These are phyloP conservation scores for Globisporangium nagaii DNA, from an alignment of 352 stramenopile species.

Conservation along the genomic window DNA sequence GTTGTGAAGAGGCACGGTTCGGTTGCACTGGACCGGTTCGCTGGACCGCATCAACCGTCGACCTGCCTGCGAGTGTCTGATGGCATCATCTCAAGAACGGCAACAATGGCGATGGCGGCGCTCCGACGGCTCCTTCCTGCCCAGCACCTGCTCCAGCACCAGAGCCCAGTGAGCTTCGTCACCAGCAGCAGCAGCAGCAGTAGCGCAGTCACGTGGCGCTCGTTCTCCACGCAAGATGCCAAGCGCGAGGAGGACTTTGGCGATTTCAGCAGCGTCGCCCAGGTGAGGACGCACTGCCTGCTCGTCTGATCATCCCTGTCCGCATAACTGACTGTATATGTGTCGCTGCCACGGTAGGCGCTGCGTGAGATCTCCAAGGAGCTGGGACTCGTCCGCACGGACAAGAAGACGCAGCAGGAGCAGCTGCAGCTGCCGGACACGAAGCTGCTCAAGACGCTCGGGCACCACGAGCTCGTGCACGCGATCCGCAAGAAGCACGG, in stretches of 20 bases:
- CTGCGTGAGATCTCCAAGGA: slow-evolving; percentile 53
- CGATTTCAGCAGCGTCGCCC: slow-evolving; percentile 55
- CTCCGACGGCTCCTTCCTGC: slow-evolving; percentile 13
- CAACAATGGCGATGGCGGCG: slow-evolving; percentile 11
- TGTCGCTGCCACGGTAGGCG: slow-evolving; percentile 21
- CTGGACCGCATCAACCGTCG: slow-evolving; percentile 5
- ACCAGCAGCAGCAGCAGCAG: background rate
- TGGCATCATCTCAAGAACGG: background rate
- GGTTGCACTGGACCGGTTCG: slow-evolving; percentile 3
- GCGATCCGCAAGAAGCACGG: slow-evolving; percentile 84
- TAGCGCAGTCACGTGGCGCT: background rate
- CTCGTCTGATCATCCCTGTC: background rate
- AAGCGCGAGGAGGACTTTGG: slow-evolving; percentile 29
- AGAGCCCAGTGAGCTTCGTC: background rate
- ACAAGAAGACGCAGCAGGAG: slow-evolving; percentile 1
- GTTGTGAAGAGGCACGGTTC: background rate
- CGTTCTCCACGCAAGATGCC: background rate
- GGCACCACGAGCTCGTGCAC: slow-evolving; percentile 51
- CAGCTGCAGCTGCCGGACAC: slow-evolving; percentile 46
- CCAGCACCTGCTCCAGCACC: background rate
- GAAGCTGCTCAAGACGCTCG: slow-evolving; percentile 63
- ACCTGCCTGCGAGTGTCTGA: too few relatives aligned
- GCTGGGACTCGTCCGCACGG: slow-evolving; percentile 24
- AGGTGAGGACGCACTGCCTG: slow-evolving; percentile 25
- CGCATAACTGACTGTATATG: background rate